Evolutionary conservation across 129 eudicot genomes (phyloP), one percentile per base, ranked within the genome.

Genomic region (Lactuca sativa): DNA sequence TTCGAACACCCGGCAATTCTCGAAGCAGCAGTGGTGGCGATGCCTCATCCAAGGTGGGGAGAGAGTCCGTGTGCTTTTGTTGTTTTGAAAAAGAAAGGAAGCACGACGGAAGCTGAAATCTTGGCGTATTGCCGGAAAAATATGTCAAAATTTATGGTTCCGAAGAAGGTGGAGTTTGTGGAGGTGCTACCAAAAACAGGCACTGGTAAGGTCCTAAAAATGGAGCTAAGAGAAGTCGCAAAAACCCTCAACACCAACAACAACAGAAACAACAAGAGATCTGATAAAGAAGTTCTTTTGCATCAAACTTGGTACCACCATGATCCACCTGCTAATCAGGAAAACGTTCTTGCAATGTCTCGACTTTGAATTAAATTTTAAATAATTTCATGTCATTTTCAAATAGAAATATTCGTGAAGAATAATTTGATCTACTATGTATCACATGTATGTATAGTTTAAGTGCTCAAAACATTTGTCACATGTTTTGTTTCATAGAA

Each of bases 11-110:
- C 80, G 0, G 78, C 68, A 3, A 71, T 85, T 70, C 74, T 81
- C 3, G 90, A 85, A 76, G 90, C 80, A n/a, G 86, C 86, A 0
- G 86, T 85, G 71, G 90, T 85, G 36, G 86, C 82, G 7, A 81
- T 81, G 90, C 82, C 90, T 3, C 84, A 85, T 34, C 74, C 82
- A 0, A 66, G 51, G 60, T 85, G 84, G 86, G 90, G 90, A 0
- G 86, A 85, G 60, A 85, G 82, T 11, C 90, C 86, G 4, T 85
- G 90, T 40, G 90, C 86, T 5, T 85, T 85, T 4, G 68, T 85
- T 17, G 64, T 59, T 9, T 16, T 85, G 60, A 81, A 62, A 56
- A 32, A 32, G 5, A 21, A 17, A 32, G 64, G 18, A 40, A 38
- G 9, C 43, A 47, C 57, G 8, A 38, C 76, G 0, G 84, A 78